Conservation (phyloP, 2,329 filamentous ascomycete genomes). For the Cercospora nicotianae region DNA sequence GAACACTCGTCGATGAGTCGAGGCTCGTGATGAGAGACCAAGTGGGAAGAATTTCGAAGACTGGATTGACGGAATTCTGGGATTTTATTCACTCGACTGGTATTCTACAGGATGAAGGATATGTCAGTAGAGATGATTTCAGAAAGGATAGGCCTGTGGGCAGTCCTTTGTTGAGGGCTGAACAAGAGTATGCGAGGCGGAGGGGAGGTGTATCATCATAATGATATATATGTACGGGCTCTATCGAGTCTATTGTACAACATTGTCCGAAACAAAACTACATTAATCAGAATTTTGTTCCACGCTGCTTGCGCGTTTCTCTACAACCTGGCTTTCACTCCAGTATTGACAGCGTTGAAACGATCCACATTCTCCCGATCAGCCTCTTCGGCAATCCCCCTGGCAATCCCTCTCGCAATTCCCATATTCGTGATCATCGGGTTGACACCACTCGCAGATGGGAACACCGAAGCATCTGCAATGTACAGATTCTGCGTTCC, state of each 20-base stretch:
- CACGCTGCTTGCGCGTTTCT: too few relatives aligned
- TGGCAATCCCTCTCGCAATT: conserved; percentile 64
- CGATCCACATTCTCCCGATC: conserved; percentile 1
- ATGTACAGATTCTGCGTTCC: conserved; percentile 65
- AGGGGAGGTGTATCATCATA: background rate
- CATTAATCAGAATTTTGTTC: background rate
- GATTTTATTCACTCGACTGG: conserved; percentile 22
- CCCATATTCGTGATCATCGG: conserved; percentile 79
- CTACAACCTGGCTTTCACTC: conserved; percentile 14
- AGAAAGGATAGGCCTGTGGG: background rate
- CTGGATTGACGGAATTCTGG: conserved; percentile 22
- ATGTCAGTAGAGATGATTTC: background rate
- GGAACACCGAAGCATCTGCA: conserved; percentile 73
- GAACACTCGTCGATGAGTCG: conserved; percentile 37
- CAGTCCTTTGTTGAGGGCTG: conserved; percentile 9
- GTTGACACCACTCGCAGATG: conserved; percentile 74
- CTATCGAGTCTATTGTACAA: background rate
- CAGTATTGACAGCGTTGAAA: conserved; percentile 5
- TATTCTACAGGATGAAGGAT: conserved; percentile 14
- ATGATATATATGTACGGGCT: background rate
- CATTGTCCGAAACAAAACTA: background rate
- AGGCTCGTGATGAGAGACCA: conserved; percentile 15
- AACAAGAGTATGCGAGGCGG: conserved; percentile 3
- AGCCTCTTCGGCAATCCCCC: conserved; percentile 48
- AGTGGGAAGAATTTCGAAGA: conserved; percentile 5